These are phyloP conservation scores for Tetracentron sinense DNA, from an alignment of 164 flowering plant species.

Conservation along the genomic window DNA sequence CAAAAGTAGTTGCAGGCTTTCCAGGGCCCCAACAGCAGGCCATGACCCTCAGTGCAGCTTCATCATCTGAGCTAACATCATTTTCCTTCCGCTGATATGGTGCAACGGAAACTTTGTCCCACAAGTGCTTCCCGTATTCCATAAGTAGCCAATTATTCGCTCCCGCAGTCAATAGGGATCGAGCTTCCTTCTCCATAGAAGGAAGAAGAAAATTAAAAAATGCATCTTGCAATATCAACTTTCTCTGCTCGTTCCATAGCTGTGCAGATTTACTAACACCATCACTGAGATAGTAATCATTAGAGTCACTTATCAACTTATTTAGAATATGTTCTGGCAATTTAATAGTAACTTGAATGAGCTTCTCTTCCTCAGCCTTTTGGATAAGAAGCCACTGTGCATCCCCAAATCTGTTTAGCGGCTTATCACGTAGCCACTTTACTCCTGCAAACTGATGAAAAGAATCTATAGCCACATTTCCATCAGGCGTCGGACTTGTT, in stretches of 20 bases:
- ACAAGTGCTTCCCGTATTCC: conserved; percentile 77
- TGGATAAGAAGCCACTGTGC: conserved; percentile 96
- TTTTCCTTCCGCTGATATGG: conserved; percentile 78
- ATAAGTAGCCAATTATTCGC: conserved; percentile 70
- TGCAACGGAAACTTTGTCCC: conserved; percentile 88
- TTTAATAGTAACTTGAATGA: conserved; percentile 70
- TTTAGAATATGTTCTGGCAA: conserved; percentile 44
- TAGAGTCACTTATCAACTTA: conserved; percentile 50
- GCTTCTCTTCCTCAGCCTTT: conserved; percentile 97
- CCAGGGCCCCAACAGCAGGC: conserved; percentile 99
- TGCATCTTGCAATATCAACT: conserved; percentile 73
- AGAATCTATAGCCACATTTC: conserved; percentile 66
- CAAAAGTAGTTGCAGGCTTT: conserved; percentile 92
- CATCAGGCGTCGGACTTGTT: conserved; percentile 76
- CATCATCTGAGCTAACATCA: conserved; percentile 66
- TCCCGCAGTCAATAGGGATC: conserved; percentile 62
- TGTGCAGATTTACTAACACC: conserved; percentile 88
- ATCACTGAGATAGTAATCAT: conserved; percentile 69
- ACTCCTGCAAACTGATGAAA: conserved; percentile 83
- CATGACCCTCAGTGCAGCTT: conserved; percentile 83
- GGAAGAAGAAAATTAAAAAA: conserved; percentile 60
- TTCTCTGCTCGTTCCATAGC: conserved; percentile 91
- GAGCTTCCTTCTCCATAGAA: conserved; percentile 92
- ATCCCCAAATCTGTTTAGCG: conserved; percentile 67
- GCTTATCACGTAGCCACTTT: conserved; percentile 83